Evolutionary conservation across 2,329 filamentous ascomycete genomes (phyloP), one percentile per base, ranked within the genome.

Genomic region (Mycosphaerella arachidis): DNA sequence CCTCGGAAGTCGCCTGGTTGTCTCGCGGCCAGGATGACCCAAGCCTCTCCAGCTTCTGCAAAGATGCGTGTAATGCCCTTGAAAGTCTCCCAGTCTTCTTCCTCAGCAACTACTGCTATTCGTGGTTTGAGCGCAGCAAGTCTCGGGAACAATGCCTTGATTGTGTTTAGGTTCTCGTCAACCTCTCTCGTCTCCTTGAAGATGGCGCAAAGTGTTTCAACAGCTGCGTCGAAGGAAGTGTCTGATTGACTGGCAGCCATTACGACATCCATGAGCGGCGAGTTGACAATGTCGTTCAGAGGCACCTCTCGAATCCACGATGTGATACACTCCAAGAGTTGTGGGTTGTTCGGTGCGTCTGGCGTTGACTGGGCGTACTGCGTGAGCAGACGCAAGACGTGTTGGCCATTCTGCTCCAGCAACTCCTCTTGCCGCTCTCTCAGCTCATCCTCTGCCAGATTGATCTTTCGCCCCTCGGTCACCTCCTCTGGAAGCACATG

Each of bases 381-480:
- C 61, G 91, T 89, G 67, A 99, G 82, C 64, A 99, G 84, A 70
- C 87, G 84, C 72, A 99, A 83, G 65, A 97, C 94, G 76, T 93
- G 87, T 66, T 88, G 82, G 59, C 92, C 90, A 75, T 97, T 99
- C 76, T 96, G 89, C 76, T 90, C 88, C 75, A 99, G 81, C 70
- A 99, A 82, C 76, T 96, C 93, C 75, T 85, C 86, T 66, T 94
- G 97, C 81, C 94, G 89, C 71, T 84, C 81, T 67, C 82, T 84
- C 75, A 99, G 85, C 77, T 97, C 93, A 81, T 97, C 92, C 89
- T 99, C 94, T 86, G 91, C 92, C 79, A 99, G 84, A 83, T 92
- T 96, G 84, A 99, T 97, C 82, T 97, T 99, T 79, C 94, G 91
- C 79, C 94, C 94, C 83, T 99, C 93, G 69, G 91, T 97, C 73